phyloP scores from a whole-genome alignment of 2,329 filamentous ascomycete species.

The Xylariaceae sp. region DNA sequence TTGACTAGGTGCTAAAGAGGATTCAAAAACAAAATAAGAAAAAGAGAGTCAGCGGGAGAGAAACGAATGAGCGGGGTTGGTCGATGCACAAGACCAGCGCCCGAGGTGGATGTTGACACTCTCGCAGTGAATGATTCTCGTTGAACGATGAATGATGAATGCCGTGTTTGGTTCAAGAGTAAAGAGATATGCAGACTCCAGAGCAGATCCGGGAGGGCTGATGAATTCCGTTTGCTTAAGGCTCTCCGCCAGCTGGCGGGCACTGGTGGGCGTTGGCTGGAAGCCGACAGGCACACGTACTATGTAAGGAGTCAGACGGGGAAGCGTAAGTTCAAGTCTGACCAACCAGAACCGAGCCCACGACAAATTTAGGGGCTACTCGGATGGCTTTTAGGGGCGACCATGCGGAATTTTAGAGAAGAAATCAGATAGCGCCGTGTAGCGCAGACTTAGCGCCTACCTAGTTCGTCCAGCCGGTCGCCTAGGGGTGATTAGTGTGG shows the following conservation, averaged over 20 bases:
- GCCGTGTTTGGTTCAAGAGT: not conserved
- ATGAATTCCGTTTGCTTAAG: slow-evolving; percentile 12
- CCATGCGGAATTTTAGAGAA: slow-evolving; percentile 10
- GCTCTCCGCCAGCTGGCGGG: slow-evolving; percentile 8
- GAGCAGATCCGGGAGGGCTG: slow-evolving; percentile 3
- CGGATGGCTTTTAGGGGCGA: slow-evolving; percentile 6
- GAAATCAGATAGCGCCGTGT: slow-evolving; percentile 2
- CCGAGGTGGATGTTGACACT: slow-evolving; percentile 1
- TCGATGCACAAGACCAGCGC: slow-evolving; percentile 4
- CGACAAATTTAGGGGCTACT: not conserved
- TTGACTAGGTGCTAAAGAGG: slow-evolving; percentile 1
- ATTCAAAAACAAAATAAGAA: slow-evolving; percentile 1
- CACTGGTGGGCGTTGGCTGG: not conserved
- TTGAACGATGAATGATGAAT: slow-evolving; percentile 5
- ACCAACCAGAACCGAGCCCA: slow-evolving; percentile 8
- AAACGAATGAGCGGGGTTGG: not conserved
- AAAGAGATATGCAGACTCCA: slow-evolving; percentile 2
- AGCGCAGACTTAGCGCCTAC: not conserved
- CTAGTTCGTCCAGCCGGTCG: not conserved
- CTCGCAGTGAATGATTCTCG: slow-evolving; percentile 5
- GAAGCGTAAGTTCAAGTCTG: too few relatives aligned
- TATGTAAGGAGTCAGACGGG: slow-evolving; percentile 8
- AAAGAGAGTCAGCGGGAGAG: slow-evolving; percentile 7
- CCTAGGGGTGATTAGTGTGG: not conserved
- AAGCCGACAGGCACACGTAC: not conserved